phyloP scores from a whole-genome alignment of 2,329 filamentous ascomycete species.

The Penicillium vulpinum region DNA sequence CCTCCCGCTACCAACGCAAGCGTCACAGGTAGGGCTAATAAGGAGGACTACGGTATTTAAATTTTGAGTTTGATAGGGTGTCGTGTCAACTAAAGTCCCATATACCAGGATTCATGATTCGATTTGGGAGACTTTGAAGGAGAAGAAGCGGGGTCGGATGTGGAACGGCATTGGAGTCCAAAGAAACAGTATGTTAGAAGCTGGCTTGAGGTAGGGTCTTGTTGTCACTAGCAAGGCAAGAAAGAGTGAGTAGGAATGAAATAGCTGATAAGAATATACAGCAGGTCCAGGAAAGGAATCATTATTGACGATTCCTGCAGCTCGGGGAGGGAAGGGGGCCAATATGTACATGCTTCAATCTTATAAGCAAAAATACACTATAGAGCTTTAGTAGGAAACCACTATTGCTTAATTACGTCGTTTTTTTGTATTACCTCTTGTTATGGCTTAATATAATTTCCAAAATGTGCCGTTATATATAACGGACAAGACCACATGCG shows the following conservation, averaged over 20 bases:
- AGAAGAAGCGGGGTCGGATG: not conserved
- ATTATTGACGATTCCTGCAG: not conserved
- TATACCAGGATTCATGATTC: not conserved
- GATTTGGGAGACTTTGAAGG: not conserved
- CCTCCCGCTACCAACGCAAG: not conserved
- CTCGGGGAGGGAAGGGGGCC: not conserved
- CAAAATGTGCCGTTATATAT: not conserved
- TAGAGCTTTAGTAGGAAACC: not conserved
- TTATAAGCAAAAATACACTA: not conserved
- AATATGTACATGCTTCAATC: not conserved
- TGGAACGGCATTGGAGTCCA: not conserved
- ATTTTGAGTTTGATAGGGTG: not conserved
- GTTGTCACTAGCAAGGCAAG: not conserved
- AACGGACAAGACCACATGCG: not conserved
- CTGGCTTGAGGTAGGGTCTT: too few species aligned
- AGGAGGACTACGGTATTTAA: not conserved
- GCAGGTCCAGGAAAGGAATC: too few species aligned
- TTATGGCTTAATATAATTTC: not conserved
- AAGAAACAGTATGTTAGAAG: not conserved
- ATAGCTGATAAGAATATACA: not conserved
- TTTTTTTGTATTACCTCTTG: not conserved
- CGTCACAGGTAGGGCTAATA: not conserved
- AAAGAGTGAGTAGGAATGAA: not conserved
- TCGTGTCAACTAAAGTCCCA: not conserved
- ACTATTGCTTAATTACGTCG: not conserved